Conservation (phyloP, 2,329 filamentous ascomycete genomes). For the Chalaropsis thielavioides region DNA sequence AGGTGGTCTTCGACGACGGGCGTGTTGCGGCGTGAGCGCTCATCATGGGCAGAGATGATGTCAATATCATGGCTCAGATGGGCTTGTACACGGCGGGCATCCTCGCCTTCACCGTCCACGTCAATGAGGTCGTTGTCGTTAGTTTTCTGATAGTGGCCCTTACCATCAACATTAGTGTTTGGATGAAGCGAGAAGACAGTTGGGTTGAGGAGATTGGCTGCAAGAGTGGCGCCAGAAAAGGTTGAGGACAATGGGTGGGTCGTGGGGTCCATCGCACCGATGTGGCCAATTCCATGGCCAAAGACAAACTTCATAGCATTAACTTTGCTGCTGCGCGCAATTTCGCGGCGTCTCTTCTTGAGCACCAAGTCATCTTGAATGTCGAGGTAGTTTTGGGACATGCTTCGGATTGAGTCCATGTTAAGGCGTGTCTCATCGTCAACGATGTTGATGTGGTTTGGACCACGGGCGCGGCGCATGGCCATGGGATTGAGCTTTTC, state of each 20-base stretch:
- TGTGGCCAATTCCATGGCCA: constrained; percentile 25
- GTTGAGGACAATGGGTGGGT: constrained; percentile 31
- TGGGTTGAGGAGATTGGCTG: constrained; percentile 21
- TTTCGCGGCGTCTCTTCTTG: constrained; percentile 21
- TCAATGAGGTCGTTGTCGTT: background rate
- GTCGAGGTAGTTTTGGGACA: constrained; percentile 30
- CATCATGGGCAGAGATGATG: constrained; percentile 27
- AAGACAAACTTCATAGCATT: constrained; percentile 24
- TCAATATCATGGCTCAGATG: constrained; percentile 44
- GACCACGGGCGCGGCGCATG: constrained; percentile 21
- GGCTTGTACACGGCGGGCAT: background rate
- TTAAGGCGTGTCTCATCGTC: constrained; percentile 22
- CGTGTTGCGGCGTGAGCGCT: constrained; percentile 25
- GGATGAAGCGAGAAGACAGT: background rate
- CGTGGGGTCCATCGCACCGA: constrained; percentile 20
- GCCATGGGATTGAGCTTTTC: constrained; percentile 12
- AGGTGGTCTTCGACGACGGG: constrained; percentile 53
- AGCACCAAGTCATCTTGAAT: constrained; percentile 37
- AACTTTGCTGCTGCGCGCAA: constrained; percentile 28
- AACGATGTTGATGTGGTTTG: constrained; percentile 22
- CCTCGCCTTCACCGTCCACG: background rate
- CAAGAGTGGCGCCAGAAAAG: constrained; percentile 31
- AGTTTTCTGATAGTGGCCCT: background rate
- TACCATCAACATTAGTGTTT: background rate
- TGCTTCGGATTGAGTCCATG: constrained; percentile 22